Percentiles rank a stretch among this genome's conserved stretches.
These are phyloP conservation scores for Akanthomyces lecanii DNA, from an alignment of 2,329 filamentous ascomycete genomes.

Conservation along the genomic window DNA sequence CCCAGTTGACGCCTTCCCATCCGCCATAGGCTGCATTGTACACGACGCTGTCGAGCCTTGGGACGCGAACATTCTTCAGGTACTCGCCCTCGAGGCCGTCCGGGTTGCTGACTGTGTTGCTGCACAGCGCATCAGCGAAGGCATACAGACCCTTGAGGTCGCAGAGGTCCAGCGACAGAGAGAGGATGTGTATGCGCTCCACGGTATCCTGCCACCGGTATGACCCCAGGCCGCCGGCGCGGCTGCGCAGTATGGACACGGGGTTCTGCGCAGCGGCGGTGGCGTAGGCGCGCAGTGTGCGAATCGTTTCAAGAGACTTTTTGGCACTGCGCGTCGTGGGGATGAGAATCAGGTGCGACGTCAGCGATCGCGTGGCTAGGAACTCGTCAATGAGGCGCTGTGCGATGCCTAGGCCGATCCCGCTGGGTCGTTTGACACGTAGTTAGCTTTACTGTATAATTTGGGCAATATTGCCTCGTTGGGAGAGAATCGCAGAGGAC, in stretches of 20 bases:
- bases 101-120: conserved; percentile 43
- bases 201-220: conserved; percentile 38
- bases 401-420: conserved; percentile 79
- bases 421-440: conserved; percentile 47
- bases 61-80: conserved; percentile 47
- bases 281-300: conserved; percentile 57
- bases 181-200: conserved; percentile 53
- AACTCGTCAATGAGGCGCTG: conserved; percentile 88
- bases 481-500: not conserved
- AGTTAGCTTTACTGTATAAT: conserved; percentile 2
- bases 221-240: conserved; percentile 27
- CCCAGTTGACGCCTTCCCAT: conserved; percentile 76
- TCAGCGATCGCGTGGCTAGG: conserved; percentile 61
- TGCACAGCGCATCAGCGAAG: conserved; percentile 44
- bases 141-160: conserved; percentile 48
- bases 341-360: conserved; percentile 71
- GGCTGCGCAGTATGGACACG: conserved; percentile 35
- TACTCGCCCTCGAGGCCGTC: conserved; percentile 34
- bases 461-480: not conserved
- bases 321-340: conserved; percentile 72
- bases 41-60: conserved; percentile 72
- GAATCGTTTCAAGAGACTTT: conserved; percentile 72
- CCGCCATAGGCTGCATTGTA: conserved; percentile 88
- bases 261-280: conserved; percentile 36
- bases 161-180: conserved; percentile 57